Evolutionary conservation across 1,284 basidiomycete species (phyloP).

Genomic region (Trametes polyzona): DNA sequence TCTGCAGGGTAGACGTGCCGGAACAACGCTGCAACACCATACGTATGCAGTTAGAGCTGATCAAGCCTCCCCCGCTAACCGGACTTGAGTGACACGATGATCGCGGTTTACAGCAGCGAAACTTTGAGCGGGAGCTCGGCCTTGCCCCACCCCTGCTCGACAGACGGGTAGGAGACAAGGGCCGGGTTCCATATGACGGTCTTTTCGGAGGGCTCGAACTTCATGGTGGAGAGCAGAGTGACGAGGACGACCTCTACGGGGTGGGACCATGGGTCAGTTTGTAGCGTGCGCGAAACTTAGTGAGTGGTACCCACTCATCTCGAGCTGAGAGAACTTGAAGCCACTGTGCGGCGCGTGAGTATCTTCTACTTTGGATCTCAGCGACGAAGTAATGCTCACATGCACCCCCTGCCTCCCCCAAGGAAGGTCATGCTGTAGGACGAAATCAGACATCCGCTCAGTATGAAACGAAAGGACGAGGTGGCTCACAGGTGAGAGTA

Average conservation of each 20-base stretch:
- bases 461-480: neutral
- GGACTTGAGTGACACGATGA: too few species aligned
- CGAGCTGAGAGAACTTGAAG: constrained; percentile 40
- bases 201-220: constrained; percentile 21
- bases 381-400: constrained; percentile 25
- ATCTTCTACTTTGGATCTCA: neutral
- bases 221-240: constrained; percentile 7
- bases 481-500: neutral
- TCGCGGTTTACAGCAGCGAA: too few species aligned
- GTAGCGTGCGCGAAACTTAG: too few species aligned
- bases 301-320: constrained; percentile 36
- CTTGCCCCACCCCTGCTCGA: neutral
- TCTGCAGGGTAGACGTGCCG: too few species aligned
- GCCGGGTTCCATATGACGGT: constrained; percentile 29
- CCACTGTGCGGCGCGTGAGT: constrained; percentile 32
- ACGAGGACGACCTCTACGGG: neutral
- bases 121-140: neutral
- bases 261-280: neutral
- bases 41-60: too few species aligned
- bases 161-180: constrained; percentile 22
- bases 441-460: neutral
- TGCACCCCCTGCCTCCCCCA: constrained; percentile 37
- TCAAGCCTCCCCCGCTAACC: too few species aligned
- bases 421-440: constrained; percentile 38
- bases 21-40: too few species aligned